Evolutionary conservation across 1,139 yeast species (phyloP), one percentile per base, ranked within the genome.

Genomic region (Candida tunisiensis): DNA sequence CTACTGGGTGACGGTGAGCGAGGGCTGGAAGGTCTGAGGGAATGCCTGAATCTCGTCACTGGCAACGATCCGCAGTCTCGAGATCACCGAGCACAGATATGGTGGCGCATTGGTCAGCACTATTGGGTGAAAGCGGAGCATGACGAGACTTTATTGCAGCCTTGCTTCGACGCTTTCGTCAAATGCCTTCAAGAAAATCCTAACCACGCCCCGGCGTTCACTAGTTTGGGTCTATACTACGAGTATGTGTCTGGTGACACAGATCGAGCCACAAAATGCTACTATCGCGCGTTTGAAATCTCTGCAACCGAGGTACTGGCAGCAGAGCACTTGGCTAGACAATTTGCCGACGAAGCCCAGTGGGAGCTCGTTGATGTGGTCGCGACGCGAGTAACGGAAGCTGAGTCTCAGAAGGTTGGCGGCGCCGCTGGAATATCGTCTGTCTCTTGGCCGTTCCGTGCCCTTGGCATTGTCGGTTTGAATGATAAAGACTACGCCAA

Each of bases 281-380:
- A 74, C 46, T 73, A 75, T 46, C 78, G 74, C 42, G 94, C 96
- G 0, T 80, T 88, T 46, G 96, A 88, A 43, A 54, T 88, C 22
- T 92, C 83, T 48, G 65, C 74, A 0, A 67, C 74, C 10, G 92
- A 88, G 44, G 55, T 77, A 7, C 57, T 54, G 2, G 78, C 98
- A 1, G 93, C 93, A 0, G 63, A 65, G 39, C 67, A 67, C 34
- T 61, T 88, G 30, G 83, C 82, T 1, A 61, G 65, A 15, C 73
- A 71, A 10, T 73, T 82, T 38, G 63, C 93, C 2, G 55, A 57
- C 3, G 57, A 59, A 12, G 58, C 65, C 29, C 92, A 85, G 37
- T 88, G 98, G 98, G 75, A 69, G 15, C 60, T 79, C 21, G 94
- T 92, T 0, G 82, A 80, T 33, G 62, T 75, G 5, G 60, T 88